Conservation (phyloP, 2,329 filamentous ascomycete species). For the Conoideocrella luteorostrata region DNA sequence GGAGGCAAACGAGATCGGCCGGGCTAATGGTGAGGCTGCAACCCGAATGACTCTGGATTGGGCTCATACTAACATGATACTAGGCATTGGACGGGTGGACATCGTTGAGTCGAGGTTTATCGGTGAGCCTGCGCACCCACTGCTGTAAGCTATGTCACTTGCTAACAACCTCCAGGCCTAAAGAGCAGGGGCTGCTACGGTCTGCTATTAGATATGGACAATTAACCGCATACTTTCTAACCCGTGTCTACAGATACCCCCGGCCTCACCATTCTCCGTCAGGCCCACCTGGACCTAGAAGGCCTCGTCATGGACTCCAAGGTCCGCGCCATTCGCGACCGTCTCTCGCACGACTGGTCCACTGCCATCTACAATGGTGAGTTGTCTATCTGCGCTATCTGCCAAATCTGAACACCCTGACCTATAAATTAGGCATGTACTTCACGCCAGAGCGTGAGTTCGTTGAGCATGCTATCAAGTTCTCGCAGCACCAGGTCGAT, state of each 20-base stretch:
- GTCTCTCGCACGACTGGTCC: slow-evolving; percentile 40
- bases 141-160: background rate
- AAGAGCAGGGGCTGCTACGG: slow-evolving; percentile 19
- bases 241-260: slow-evolving; percentile 10
- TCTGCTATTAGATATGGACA: background rate
- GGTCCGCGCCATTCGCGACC: slow-evolving; percentile 47
- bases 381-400: background rate
- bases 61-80: slow-evolving; percentile 12
- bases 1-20: slow-evolving; percentile 55
- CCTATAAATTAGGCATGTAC: slow-evolving; percentile 29
- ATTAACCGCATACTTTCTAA: background rate
- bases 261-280: slow-evolving; percentile 16
- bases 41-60: background rate
- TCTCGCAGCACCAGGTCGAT: slow-evolving; percentile 47
- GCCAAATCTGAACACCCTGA: background rate
- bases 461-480: slow-evolving; percentile 54
- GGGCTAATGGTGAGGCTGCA: slow-evolving; percentile 20
- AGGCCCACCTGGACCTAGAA: slow-evolving; percentile 41
- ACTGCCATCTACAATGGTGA: slow-evolving; percentile 37
- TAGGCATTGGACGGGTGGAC: slow-evolving; percentile 63
- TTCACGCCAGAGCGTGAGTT: slow-evolving; percentile 49
- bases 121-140: background rate
- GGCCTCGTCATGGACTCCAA: slow-evolving; percentile 50
- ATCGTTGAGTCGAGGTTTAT: slow-evolving; percentile 37
- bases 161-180: slow-evolving; percentile 19